A percentile compares a stretch with the other conserved stretches of the same genome.
Conservation (phyloP, 768 basidiomycete species). For the Lactarius pseudohatsudake region DNA sequence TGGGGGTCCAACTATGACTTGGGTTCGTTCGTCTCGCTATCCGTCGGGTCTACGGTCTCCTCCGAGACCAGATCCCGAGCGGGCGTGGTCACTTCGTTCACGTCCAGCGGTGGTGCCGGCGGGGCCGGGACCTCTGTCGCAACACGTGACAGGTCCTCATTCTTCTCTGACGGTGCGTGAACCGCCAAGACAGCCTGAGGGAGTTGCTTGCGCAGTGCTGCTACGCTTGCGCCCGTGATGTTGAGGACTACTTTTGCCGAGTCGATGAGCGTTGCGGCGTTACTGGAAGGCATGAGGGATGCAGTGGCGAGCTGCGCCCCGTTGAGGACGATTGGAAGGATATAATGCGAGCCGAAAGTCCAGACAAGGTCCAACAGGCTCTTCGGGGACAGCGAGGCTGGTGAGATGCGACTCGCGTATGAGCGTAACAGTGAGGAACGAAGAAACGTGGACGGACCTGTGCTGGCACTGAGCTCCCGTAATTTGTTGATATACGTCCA, state of each 20-base stretch:
- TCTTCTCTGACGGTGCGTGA: neutral
- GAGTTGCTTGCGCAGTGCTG: conserved; percentile 4
- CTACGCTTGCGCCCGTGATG: conserved; percentile 10
- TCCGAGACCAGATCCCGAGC: neutral
- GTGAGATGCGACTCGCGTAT: neutral
- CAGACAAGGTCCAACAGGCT: neutral
- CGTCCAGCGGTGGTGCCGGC: neutral
- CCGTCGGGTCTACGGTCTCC: neutral
- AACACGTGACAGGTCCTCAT: neutral
- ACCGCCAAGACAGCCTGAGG: neutral
- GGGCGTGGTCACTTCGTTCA: neutral
- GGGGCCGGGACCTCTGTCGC: neutral
- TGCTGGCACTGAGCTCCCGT: neutral
- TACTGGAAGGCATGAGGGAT: neutral
- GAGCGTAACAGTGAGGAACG: neutral
- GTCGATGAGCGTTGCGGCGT: conserved; percentile 3
- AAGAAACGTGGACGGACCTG: conserved; percentile 4
- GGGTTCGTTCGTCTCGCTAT: neutral
- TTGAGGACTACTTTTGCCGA: conserved; percentile 18
- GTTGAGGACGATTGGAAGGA: conserved; percentile 10
- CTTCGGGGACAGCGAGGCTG: neutral
- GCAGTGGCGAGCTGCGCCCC: conserved; percentile 5
- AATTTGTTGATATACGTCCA: conserved; percentile 8
- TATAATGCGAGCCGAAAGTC: conserved; percentile 8
- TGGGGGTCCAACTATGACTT: neutral